These are phyloP conservation scores for Dothiorella sarmentorum DNA, from an alignment of 2,329 filamentous ascomycete species.

Conservation along the genomic window DNA sequence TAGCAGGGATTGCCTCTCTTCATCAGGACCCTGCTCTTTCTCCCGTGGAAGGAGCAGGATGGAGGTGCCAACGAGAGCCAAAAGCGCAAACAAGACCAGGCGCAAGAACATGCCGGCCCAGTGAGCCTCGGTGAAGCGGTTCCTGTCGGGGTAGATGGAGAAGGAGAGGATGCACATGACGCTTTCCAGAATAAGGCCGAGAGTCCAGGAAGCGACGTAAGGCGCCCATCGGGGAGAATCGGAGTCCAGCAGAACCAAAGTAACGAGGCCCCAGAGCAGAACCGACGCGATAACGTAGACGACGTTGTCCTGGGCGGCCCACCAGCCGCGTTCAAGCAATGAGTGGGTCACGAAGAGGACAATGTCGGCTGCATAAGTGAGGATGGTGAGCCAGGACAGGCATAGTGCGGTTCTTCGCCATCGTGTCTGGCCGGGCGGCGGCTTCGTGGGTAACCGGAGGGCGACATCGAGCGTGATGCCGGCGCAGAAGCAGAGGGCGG, in stretches of 20 bases:
- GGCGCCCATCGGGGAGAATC: slow-evolving; percentile 31
- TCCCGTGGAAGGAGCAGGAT: neutral
- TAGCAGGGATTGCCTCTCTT: slow-evolving; percentile 59
- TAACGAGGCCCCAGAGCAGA: slow-evolving; percentile 31
- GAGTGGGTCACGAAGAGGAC: slow-evolving; percentile 29
- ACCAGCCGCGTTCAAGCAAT: slow-evolving; percentile 29
- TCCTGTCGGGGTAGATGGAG: slow-evolving; percentile 18
- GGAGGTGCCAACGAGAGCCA: slow-evolving; percentile 21
- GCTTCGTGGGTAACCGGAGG: slow-evolving; percentile 8
- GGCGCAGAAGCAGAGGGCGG: slow-evolving; percentile 5
- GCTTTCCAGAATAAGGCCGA: slow-evolving; percentile 33
- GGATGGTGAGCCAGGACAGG: neutral
- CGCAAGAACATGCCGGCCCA: slow-evolving; percentile 26
- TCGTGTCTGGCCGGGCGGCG: neutral
- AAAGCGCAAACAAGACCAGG: slow-evolving; percentile 26
- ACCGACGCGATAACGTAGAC: slow-evolving; percentile 35
- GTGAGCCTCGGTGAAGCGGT: slow-evolving; percentile 25
- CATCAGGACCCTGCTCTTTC: slow-evolving; percentile 43
- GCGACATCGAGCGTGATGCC: slow-evolving; percentile 11
- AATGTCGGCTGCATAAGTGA: slow-evolving; percentile 18
- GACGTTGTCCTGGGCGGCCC: slow-evolving; percentile 32
- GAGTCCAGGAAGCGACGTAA: slow-evolving; percentile 33
- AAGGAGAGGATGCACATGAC: slow-evolving; percentile 28
- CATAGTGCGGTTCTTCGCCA: neutral
- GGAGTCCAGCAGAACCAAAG: slow-evolving; percentile 26